Evolutionary conservation across 225 moss, liverwort and hornwort genomes (phyloP).

Genomic region (Marchantia polymorpha): DNA sequence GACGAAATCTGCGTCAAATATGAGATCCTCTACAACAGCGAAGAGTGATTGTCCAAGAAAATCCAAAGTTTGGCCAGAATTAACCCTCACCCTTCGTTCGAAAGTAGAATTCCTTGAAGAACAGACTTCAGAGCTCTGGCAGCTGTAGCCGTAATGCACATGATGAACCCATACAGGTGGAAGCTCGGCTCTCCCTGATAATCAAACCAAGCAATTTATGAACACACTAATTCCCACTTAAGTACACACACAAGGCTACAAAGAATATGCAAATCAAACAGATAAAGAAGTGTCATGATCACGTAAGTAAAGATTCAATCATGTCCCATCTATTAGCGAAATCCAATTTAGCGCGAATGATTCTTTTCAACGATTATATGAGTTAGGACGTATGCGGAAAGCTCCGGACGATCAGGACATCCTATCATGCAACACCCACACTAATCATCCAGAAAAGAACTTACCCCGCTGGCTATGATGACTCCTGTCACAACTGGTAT

Average conservation of each 20-base stretch:
- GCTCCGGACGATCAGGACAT: neutral
- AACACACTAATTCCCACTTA: neutral
- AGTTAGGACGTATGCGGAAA: neutral
- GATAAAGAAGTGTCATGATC: neutral
- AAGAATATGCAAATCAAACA: neutral
- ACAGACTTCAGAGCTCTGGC: constrained; percentile 95
- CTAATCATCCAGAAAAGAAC: neutral
- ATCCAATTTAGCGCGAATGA: no score
- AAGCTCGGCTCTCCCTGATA: constrained; percentile 95
- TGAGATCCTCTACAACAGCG: neutral
- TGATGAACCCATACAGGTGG: constrained; percentile 80
- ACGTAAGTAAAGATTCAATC: neutral
- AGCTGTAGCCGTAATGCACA: constrained; percentile 91
- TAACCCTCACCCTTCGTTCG: constrained; percentile 63
- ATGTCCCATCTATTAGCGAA: no score
- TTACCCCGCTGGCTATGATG: constrained; percentile 85
- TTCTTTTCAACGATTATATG: neutral
- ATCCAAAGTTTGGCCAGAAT: neutral
- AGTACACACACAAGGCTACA: no score
- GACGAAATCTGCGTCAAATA: neutral
- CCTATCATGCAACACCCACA: neutral
- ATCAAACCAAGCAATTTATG: neutral
- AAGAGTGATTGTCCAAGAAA: neutral
- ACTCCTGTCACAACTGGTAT: constrained; percentile 91
- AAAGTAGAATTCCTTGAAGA: constrained; percentile 81